Percentiles rank a stretch among this genome's conserved stretches.
Conservation (phyloP, 2,329 filamentous ascomycete species). For the Cytospora piceae region DNA sequence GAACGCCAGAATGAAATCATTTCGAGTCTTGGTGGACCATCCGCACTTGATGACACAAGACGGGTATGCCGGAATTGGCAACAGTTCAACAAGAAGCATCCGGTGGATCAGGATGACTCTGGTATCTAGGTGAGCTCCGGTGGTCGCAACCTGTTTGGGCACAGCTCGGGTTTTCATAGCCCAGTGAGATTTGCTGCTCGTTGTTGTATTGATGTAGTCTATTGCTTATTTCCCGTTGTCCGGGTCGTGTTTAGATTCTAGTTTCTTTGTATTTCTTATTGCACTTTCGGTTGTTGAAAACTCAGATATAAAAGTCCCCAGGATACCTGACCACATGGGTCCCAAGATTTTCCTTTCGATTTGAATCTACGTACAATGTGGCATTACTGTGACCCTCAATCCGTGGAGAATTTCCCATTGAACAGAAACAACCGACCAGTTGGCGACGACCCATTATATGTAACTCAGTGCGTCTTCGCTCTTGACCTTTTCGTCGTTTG, state of each 20-base stretch:
- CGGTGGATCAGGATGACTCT: conserved; percentile 28
- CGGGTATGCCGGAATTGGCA: conserved; percentile 27
- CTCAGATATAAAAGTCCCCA: neutral
- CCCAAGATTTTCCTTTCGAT: too few relatives aligned
- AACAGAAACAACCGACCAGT: too few relatives aligned
- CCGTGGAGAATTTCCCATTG: too few relatives aligned
- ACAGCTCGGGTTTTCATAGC: neutral
- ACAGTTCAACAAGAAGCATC: conserved; percentile 18
- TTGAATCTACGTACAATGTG: too few relatives aligned
- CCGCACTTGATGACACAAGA: conserved; percentile 22
- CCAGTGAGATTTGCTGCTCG: neutral
- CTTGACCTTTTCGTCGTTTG: too few relatives aligned
- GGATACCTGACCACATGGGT: too few relatives aligned
- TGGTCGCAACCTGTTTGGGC: neutral
- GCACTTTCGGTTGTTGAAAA: neutral
- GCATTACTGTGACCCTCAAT: too few relatives aligned
- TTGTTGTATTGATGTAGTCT: neutral
- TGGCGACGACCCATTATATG: too few relatives aligned
- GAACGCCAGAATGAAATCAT: conserved; percentile 23
- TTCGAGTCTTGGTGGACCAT: conserved; percentile 18
- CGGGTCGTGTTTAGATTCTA: neutral
- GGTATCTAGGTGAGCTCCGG: conserved; percentile 10
- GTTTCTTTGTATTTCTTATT: neutral
- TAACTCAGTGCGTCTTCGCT: too few relatives aligned
- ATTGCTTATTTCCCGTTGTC: neutral